Percentiles rank a stretch among this genome's conserved stretches.
phyloP scores from a whole-genome alignment of 2,329 filamentous ascomycete genomes.

The Monosporascus sp. region DNA sequence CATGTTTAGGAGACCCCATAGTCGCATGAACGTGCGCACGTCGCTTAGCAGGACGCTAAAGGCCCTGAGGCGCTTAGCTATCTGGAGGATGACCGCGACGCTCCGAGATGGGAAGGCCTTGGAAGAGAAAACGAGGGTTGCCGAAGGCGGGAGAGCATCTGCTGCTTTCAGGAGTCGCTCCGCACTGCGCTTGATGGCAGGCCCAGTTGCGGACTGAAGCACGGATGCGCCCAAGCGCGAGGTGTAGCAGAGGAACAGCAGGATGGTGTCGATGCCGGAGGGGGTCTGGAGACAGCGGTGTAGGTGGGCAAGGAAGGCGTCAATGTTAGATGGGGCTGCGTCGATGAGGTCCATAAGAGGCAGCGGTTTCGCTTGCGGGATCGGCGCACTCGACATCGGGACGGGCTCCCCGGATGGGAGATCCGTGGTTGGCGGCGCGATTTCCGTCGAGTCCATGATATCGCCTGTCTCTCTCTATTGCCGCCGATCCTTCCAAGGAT shows the following conservation, averaged over 20 bases:
- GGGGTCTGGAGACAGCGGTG: conserved; percentile 63
- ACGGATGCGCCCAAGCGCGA: conserved; percentile 50
- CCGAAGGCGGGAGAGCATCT: conserved; percentile 44
- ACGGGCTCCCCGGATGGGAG: conserved; percentile 33
- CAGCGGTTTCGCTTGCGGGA: conserved; percentile 18
- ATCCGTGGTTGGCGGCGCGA: conserved; percentile 23
- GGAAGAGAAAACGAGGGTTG: conserved; percentile 38
- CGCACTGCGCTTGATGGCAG: conserved; percentile 50
- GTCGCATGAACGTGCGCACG: conserved; percentile 64
- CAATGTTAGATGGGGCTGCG: conserved; percentile 36
- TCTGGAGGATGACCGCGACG: conserved; percentile 40
- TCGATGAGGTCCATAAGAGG: conserved; percentile 26
- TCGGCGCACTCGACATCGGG: conserved; percentile 19
- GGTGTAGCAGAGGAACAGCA: conserved; percentile 65
- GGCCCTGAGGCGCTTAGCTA: conserved; percentile 50
- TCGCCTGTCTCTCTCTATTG: background rate
- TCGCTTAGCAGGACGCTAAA: conserved; percentile 65
- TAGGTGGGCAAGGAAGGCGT: conserved; percentile 51
- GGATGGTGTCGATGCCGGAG: conserved; percentile 62
- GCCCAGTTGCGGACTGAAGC: conserved; percentile 49
- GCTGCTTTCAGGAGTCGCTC: conserved; percentile 48
- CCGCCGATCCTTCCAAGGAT: too few relatives aligned
- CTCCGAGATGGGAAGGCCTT: conserved; percentile 30
- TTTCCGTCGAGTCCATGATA: conserved; percentile 20
- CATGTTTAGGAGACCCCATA: conserved; percentile 74